Conservation (phyloP, 2,329 filamentous ascomycete genomes). For the Thelonectria olida region DNA sequence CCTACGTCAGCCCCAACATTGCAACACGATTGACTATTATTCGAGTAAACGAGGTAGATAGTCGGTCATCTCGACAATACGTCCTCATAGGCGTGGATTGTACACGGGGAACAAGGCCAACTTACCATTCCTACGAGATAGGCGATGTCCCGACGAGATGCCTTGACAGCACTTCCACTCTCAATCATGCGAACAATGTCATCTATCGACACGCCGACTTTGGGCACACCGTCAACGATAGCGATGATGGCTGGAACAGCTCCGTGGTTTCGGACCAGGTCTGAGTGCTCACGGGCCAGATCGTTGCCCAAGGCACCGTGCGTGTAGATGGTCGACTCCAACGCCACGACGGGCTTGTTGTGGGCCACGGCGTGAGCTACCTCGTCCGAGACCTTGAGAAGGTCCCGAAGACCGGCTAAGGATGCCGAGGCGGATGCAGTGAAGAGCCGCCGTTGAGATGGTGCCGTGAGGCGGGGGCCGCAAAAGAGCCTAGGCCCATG, state of each 20-base stretch:
- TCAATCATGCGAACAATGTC: constrained; percentile 79
- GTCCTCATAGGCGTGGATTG: neutral
- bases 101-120: neutral
- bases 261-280: constrained; percentile 81
- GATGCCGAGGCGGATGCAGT: constrained; percentile 32
- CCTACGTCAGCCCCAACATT: constrained; percentile 22
- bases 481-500: constrained; percentile 31
- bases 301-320: constrained; percentile 85
- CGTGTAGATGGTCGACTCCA: constrained; percentile 97
- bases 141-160: constrained; percentile 87
- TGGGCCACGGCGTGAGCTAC: constrained; percentile 79
- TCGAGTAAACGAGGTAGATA: neutral
- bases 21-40: neutral
- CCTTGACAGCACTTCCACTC: constrained; percentile 76
- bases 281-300: constrained; percentile 81
- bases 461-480: constrained; percentile 25
- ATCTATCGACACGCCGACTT: constrained; percentile 77
- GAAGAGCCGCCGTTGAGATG: constrained; percentile 32
- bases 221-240: constrained; percentile 82
- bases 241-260: constrained; percentile 91
- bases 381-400: constrained; percentile 82
- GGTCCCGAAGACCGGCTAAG: constrained; percentile 43
- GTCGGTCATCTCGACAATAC: neutral
- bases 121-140: constrained; percentile 81
- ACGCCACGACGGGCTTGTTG: constrained; percentile 84